Evolutionary conservation across 345 rosid genomes (phyloP).

Genomic region (Eutrema heterophyllum): DNA sequence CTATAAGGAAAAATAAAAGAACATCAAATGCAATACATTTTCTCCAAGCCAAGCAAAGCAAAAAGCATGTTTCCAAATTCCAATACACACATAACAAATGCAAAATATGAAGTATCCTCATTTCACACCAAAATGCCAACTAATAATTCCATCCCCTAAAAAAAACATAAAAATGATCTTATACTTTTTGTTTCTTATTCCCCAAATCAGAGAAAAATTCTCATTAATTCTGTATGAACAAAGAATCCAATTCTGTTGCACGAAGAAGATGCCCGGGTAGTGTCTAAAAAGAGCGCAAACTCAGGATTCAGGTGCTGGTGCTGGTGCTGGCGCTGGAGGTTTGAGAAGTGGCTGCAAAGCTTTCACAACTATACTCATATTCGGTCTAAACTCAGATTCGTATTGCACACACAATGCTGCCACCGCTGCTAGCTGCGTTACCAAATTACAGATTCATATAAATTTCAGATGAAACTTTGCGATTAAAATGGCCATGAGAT

Average conservation of each 20-base stretch:
- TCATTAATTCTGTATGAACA: constrained; percentile 8
- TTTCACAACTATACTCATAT: constrained; percentile 91
- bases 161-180: neutral
- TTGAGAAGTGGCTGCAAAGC: constrained; percentile 76
- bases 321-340: constrained; percentile 49
- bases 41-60: constrained; percentile 19
- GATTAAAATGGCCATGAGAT: neutral
- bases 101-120: neutral
- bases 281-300: neutral
- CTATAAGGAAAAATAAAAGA: neutral
- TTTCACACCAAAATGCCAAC: constrained; percentile 15
- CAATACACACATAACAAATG: neutral
- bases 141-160: neutral
- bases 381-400: constrained; percentile 88
- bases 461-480: neutral
- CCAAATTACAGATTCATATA: constrained; percentile 11
- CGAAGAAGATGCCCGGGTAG: too few relatives aligned
- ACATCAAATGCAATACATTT: constrained; percentile 8
- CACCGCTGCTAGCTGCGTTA: constrained; percentile 77
- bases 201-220: neutral
- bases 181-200: neutral
- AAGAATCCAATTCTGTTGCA: constrained; percentile 10
- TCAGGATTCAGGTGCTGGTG: constrained; percentile 26
- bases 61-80: neutral
- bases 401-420: constrained; percentile 88